Base-by-base conservation (phyloP, 176 grass and related monocot genomes). In the Rhynchospora breviuscula region DNA sequence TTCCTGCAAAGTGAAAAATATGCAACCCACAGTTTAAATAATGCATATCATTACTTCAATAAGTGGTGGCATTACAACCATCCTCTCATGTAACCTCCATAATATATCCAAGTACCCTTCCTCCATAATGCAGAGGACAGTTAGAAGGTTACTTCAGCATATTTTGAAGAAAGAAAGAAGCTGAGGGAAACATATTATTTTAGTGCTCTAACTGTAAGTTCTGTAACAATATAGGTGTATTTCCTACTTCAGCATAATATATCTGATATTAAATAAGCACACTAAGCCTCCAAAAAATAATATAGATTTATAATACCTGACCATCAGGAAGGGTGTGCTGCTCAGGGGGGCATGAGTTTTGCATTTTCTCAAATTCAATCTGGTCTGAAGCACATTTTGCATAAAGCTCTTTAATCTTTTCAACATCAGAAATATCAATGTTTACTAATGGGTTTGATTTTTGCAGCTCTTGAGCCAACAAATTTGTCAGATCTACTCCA, bases 251-350 rank as follows among this genome's bases (percentile, higher is more conserved):
- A 45, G 18, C 17, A 70, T 70, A 8, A 75, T 51, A 51, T 26
- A 75, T 75, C 18, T 75, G 10, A 75, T 52, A 51, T 21, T 75
- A 75, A 74, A 74, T 43, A 67, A 67, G 65, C 31, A 52, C 18
- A n/a, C 43, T 18, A 46, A 21, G 13, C 7, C 17, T 18, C 51
- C 26, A 57, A 57, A 3, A 57, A 56, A 71, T 40, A 46, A 71
- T 46, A 31, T 8, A 78, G 22, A 77, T 11, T 51, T 51, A 71
- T 71, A 73, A 10, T 87, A 99, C 96, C 88, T 99, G 96, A 71
- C 96, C 96, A 95, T 99, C 96, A 72, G 96, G 96, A 83, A 99
- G 93, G 57, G 96, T 95, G 79, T 99, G 96, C 51, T 47, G 87
- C 88, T 95, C 96, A 78, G 73, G 82, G 57, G 86, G 86, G 70